These are phyloP conservation scores for Schizonepeta tenuifolia DNA, from an alignment of 257 asterid species.

Conservation along the genomic window DNA sequence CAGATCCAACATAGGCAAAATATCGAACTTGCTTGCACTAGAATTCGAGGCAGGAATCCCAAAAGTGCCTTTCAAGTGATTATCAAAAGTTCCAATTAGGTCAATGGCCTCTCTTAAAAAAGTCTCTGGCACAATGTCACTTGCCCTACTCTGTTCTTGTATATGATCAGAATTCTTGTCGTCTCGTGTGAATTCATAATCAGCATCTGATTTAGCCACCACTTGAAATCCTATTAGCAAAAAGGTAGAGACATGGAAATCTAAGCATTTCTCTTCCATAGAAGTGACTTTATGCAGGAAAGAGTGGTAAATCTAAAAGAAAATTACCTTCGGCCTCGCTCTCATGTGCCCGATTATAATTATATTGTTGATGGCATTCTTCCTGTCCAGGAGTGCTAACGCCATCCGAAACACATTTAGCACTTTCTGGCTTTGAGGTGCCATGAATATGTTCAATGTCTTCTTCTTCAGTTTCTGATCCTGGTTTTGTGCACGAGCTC, in stretches of 20 bases:
- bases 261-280: conserved; percentile 21
- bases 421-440: conserved; percentile 41
- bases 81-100: conserved; percentile 81
- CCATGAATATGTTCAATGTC: conserved; percentile 39
- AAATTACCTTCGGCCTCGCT: conserved; percentile 45
- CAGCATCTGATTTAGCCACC: conserved; percentile 28
- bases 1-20: conserved; percentile 65
- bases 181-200: conserved; percentile 35
- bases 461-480: conserved; percentile 52
- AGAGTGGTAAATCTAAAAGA: conserved; percentile 4
- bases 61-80: conserved; percentile 45
- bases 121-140: conserved; percentile 35
- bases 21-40: conserved; percentile 53
- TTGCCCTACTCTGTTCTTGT: conserved; percentile 27
- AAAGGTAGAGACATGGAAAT: not conserved
- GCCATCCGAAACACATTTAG: conserved; percentile 37
- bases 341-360: conserved; percentile 36
- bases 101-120: conserved; percentile 73
- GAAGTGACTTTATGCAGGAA: conserved; percentile 13
- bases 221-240: conserved; percentile 40
- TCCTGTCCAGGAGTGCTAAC: conserved; percentile 39
- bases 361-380: conserved; percentile 34
- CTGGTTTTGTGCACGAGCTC: conserved; percentile 94
- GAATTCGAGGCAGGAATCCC: conserved; percentile 40
- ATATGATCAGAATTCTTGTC: conserved; percentile 36